Conservation (phyloP, 768 basidiomycete species). For the Phaeolepiota aurea region DNA sequence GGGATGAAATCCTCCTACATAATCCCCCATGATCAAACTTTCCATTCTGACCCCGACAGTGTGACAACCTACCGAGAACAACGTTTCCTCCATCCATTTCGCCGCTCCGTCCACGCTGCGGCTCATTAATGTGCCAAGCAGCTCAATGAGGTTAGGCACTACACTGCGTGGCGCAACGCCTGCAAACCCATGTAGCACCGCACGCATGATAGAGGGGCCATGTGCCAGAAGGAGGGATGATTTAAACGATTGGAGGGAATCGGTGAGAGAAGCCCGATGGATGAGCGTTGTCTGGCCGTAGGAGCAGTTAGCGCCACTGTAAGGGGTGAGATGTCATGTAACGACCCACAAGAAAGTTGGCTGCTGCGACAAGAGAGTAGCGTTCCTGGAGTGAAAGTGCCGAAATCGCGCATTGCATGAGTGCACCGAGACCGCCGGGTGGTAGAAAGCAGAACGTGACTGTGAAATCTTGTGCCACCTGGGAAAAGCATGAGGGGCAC, state of each 20-base stretch:
- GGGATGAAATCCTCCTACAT: slow-evolving; percentile 63
- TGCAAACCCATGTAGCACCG: slow-evolving; percentile 73
- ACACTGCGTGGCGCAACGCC: slow-evolving; percentile 78
- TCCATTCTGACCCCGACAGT: background rate
- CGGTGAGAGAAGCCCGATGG: slow-evolving; percentile 54
- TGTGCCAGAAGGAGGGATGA: slow-evolving; percentile 33
- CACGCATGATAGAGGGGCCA: slow-evolving; percentile 64
- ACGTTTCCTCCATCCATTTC: slow-evolving; percentile 66
- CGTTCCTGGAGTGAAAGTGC: slow-evolving; percentile 69
- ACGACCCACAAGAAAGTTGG: slow-evolving; percentile 84
- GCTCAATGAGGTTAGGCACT: slow-evolving; percentile 76
- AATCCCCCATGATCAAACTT: background rate
- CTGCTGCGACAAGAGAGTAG: slow-evolving; percentile 56
- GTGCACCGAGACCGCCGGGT: slow-evolving; percentile 45
- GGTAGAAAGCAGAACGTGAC: slow-evolving; percentile 49
- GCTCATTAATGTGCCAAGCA: slow-evolving; percentile 60
- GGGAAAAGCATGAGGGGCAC: background rate
- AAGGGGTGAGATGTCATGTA: slow-evolving; percentile 1
- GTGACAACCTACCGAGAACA: slow-evolving; percentile 48
- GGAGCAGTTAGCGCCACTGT: background rate
- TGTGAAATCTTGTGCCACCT: slow-evolving; percentile 47
- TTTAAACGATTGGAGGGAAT: slow-evolving; percentile 48
- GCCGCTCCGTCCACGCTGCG: slow-evolving; percentile 34
- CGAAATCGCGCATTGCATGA: slow-evolving; percentile 56
- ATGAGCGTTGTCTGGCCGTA: slow-evolving; percentile 51